Evolutionary conservation across 306 rosid species (phyloP).

Genomic region (Urtica urens): DNA sequence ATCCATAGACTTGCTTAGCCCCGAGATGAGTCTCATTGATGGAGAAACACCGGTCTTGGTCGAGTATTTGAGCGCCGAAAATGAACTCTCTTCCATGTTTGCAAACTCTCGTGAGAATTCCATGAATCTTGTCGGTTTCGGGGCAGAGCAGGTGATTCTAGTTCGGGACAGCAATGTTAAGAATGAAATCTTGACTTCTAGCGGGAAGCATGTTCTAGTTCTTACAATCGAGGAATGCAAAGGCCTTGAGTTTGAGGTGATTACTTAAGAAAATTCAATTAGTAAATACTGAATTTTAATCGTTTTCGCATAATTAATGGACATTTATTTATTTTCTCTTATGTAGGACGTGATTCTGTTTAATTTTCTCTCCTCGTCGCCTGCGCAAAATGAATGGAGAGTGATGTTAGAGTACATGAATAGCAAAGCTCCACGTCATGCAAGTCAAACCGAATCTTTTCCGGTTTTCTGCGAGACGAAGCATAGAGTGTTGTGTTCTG

Average conservation of each 20-base stretch:
- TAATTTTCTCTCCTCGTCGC: slow-evolving; percentile 53
- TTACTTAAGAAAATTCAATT: background rate
- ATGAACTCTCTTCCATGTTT: slow-evolving; percentile 34
- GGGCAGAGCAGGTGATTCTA: slow-evolving; percentile 60
- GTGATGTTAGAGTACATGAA: slow-evolving; percentile 46
- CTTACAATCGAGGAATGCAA: slow-evolving; percentile 55
- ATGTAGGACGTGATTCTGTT: slow-evolving; percentile 53
- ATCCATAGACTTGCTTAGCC: slow-evolving; percentile 19
- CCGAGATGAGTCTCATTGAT: slow-evolving; percentile 18
- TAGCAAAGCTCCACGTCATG: slow-evolving; percentile 33
- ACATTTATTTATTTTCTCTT: background rate
- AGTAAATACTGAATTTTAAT: background rate
- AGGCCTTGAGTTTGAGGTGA: slow-evolving; percentile 67
- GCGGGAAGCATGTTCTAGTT: slow-evolving; percentile 47
- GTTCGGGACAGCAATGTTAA: slow-evolving; percentile 50
- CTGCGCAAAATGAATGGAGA: slow-evolving; percentile 46
- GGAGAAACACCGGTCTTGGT: slow-evolving; percentile 47
- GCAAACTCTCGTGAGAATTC: slow-evolving; percentile 23
- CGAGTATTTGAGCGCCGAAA: slow-evolving; percentile 27
- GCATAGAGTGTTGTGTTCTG: slow-evolving; percentile 44
- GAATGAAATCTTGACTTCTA: slow-evolving; percentile 21
- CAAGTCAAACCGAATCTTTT: slow-evolving; percentile 11
- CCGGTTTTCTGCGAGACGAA: slow-evolving; percentile 30
- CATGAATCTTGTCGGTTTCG: slow-evolving; percentile 41
- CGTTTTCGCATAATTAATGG: too few species aligned